Conservation (phyloP, 306 rosid species). For the Pachyrhizus erosus region DNA sequence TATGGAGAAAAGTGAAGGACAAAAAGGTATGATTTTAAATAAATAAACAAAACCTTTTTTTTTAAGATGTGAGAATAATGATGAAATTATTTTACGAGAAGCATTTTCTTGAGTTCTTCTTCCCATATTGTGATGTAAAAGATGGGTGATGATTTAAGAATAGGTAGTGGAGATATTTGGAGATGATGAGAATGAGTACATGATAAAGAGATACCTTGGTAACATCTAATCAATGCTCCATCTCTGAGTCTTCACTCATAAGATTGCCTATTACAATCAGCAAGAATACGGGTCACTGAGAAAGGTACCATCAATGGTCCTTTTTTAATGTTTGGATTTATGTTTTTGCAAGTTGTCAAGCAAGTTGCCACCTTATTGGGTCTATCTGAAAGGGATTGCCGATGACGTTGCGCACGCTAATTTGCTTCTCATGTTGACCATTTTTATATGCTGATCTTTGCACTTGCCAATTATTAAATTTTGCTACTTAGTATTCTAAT, state of each 20-base stretch:
- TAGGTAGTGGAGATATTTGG: neutral
- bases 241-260: neutral
- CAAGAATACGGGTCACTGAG: neutral
- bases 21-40: too few species aligned
- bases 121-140: neutral
- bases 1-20: too few species aligned
- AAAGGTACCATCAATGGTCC: slow-evolving; percentile 13
- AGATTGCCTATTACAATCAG: neutral
- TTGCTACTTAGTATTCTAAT: neutral
- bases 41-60: too few species aligned
- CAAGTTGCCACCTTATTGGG: slow-evolving; percentile 47
- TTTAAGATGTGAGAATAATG: neutral
- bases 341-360: slow-evolving; percentile 43
- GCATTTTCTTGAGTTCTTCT: neutral
- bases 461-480: neutral
- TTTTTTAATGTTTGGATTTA: slow-evolving; percentile 13
- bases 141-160: neutral
- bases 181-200: neutral
- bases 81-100: neutral
- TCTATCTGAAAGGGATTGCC: slow-evolving; percentile 46
- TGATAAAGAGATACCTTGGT: neutral
- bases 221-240: neutral
- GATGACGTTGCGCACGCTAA: slow-evolving; percentile 43
- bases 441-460: slow-evolving; percentile 28
- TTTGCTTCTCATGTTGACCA: slow-evolving; percentile 38